Percentiles rank a stretch among this genome's conserved stretches.
Evolutionary conservation across 306 rosid species (phyloP).

Genomic region (Vigna angularis): DNA sequence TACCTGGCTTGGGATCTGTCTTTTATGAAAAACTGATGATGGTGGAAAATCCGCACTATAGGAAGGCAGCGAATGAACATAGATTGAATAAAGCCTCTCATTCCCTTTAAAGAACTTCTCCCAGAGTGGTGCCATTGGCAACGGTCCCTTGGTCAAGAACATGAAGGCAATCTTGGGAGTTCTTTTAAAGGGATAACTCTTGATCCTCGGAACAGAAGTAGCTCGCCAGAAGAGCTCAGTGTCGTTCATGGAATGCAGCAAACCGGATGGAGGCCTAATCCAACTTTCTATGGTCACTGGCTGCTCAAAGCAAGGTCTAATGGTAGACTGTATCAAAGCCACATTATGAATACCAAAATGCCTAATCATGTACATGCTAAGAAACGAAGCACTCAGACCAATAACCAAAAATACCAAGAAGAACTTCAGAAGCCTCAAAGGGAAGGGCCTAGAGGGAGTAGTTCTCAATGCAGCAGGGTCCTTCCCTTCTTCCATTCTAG

Average conservation of each 20-base stretch:
- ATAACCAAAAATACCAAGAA: slow-evolving; percentile 71
- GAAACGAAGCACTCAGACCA: slow-evolving; percentile 75
- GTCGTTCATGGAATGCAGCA: slow-evolving; percentile 83
- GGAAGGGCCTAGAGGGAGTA: slow-evolving; percentile 66
- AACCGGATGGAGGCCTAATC: slow-evolving; percentile 71
- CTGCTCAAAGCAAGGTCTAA: slow-evolving; percentile 66
- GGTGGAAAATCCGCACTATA: slow-evolving; percentile 60
- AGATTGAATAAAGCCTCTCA: slow-evolving; percentile 69
- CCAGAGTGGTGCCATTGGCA: slow-evolving; percentile 97
- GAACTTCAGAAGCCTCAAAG: slow-evolving; percentile 74
- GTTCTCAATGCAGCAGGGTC: slow-evolving; percentile 60
- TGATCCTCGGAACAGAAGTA: slow-evolving; percentile 65
- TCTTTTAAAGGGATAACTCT: slow-evolving; percentile 77
- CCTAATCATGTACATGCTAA: slow-evolving; percentile 77
- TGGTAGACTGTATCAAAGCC: slow-evolving; percentile 54
- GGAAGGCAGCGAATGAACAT: slow-evolving; percentile 84
- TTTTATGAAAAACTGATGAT: slow-evolving; percentile 76
- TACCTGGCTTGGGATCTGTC: slow-evolving; percentile 99
- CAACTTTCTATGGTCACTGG: slow-evolving; percentile 64
- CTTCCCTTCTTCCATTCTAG: slow-evolving; percentile 89
- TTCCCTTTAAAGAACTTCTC: slow-evolving; percentile 83
- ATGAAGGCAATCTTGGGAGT: slow-evolving; percentile 93
- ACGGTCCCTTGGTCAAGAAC: slow-evolving; percentile 96
- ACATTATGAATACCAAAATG: slow-evolving; percentile 65
- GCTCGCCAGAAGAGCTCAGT: slow-evolving; percentile 87